A percentile compares a stretch with the other conserved stretches of the same genome.
Evolutionary conservation across 2,329 filamentous ascomycete genomes (phyloP).

Genomic region (Aspergillus pseudoglaucus): DNA sequence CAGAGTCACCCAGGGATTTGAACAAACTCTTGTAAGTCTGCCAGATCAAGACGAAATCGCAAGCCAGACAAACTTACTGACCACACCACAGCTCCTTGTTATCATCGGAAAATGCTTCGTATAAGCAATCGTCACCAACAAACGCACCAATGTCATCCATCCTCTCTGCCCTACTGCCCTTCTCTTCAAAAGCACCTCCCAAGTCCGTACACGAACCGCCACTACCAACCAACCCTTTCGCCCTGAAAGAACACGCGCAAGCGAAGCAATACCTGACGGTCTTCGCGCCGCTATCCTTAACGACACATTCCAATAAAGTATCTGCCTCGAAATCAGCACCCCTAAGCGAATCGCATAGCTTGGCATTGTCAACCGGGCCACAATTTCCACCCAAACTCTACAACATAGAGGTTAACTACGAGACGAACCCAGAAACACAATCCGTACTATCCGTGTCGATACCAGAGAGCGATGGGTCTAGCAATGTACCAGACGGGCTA

Average conservation of each 20-base stretch:
- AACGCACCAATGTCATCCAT: constrained; percentile 27
- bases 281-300: constrained; percentile 62
- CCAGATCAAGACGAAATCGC: background rate
- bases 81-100: constrained; percentile 24
- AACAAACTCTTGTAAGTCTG: constrained; percentile 28
- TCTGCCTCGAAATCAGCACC: constrained; percentile 11
- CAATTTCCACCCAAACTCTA: constrained; percentile 31
- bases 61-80: constrained; percentile 11
- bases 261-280: constrained; percentile 63
- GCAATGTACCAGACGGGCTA: constrained; percentile 23
- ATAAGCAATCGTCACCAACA: constrained; percentile 15
- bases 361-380: constrained; percentile 30
- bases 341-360: constrained; percentile 27
- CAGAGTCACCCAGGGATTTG: constrained; percentile 28
- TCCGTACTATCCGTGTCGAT: constrained; percentile 27
- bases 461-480: constrained; percentile 9
- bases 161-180: constrained; percentile 37
- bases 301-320: constrained; percentile 21
- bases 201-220: constrained; percentile 25
- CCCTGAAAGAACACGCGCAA: constrained; percentile 47
- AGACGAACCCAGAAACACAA: constrained; percentile 30
- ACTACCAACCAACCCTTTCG: constrained; percentile 59
- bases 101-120: constrained; percentile 20
- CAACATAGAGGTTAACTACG: constrained; percentile 27
- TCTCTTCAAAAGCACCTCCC: constrained; percentile 23